phyloP scores from a whole-genome alignment of 176 grass and related monocot species.

The maize (Zea mays) region Zm-B73-REFERENCE-NAM-5.0 NC_050105.1:72464001-72464500 shows the following conservation, averaged over 20 bases:
- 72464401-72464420: slow-evolving; percentile 16
- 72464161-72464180: slow-evolving; percentile 75
- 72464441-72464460: slow-evolving; percentile 36
- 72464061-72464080: background rate
- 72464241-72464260: slow-evolving; percentile 26
- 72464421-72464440: slow-evolving; percentile 25
- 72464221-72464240: slow-evolving; percentile 62
- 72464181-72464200: slow-evolving; percentile 82
- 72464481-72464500: slow-evolving; percentile 76
- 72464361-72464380: slow-evolving; percentile 87
- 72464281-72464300: slow-evolving; percentile 4
- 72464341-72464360: slow-evolving; percentile 82
- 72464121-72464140: slow-evolving; percentile 63
- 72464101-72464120: slow-evolving; percentile 61
- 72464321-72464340: slow-evolving; percentile 85
- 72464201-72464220: slow-evolving; percentile 81
- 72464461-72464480: slow-evolving; percentile 90
- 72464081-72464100: slow-evolving; percentile 25
- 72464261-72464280: slow-evolving; percentile 20
- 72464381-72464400: slow-evolving; percentile 37
- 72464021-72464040: background rate
- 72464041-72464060: background rate
- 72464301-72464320: slow-evolving; percentile 96
- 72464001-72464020: slow-evolving; percentile 16
- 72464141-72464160: slow-evolving; percentile 79